Evolutionary conservation across 257 asterid species (phyloP), one percentile per base, ranked within the genome.

Genomic region (Dorcoceras hygrometricum): DNA sequence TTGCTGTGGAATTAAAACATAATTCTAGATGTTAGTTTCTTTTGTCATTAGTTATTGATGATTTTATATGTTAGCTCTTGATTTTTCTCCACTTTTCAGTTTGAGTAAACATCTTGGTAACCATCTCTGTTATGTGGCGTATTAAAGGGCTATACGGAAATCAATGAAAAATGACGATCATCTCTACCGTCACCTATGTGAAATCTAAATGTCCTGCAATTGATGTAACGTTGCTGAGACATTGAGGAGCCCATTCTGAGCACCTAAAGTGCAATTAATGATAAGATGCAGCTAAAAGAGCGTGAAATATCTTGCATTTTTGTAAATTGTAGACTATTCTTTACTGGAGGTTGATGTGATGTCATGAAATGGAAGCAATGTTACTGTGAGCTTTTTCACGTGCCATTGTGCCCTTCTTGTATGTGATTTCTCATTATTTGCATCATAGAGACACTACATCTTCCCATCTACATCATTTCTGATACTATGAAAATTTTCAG

Each of bases 271-370:
- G 12, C 68, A 58, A 25, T 59, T 67, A 62, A 28, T 60, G 46
- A 18, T 51, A 27, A 59, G 50, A 22, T 32, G 25, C 55, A 26
- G 18, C 32, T 71, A 66, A 67, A 60, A 64, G 54, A 66, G 51
- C n/a, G n/a, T 39, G 64, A 48, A 62, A 31, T 48, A 34, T 68
- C 10, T 11, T 23, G 14, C 63, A 61, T 43, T 16, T 36, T 11
- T 22, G 4, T 20, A 19, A 16, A 53, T 20, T 69, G 23, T 12
- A 24, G 53, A 65, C 2, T 63, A 26, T 19, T 55, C 50, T 65
- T 14, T 58, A 53, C 57, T 27, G 62, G 59, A 54, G 46, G 16
- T 71, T 43, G 78, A 54, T 19, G 25, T 61, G 19, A 57, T 16
- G 10, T 34, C 46, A 28, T 25, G 31, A 32, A 26, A 27, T 34